Conservation (phyloP, 768 basidiomycete genomes). For the Pleurotus citrinopileatus region DNA sequence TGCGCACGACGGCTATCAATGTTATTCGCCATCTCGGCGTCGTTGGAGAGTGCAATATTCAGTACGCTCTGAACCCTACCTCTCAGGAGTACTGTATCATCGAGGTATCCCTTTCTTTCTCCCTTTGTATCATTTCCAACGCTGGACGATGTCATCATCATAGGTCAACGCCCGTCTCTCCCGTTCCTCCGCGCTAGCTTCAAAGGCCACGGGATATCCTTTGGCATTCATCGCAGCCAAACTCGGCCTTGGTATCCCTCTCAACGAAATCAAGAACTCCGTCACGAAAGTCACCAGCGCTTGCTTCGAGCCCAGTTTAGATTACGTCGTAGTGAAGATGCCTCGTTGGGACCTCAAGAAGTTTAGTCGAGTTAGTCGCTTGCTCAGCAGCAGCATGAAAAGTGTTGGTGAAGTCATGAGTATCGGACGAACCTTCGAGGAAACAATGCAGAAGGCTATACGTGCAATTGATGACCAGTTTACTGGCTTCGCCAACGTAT, state of each 20-base stretch:
- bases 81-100: slow-evolving; percentile 99
- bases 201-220: slow-evolving; percentile 98
- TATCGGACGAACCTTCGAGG: slow-evolving; percentile 96
- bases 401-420: slow-evolving; percentile 99
- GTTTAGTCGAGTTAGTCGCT: slow-evolving; percentile 89
- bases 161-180: slow-evolving; percentile 96
- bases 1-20: slow-evolving; percentile 96
- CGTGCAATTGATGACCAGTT: slow-evolving; percentile 96
- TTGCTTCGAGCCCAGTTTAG: slow-evolving; percentile 97
- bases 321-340: slow-evolving; percentile 98
- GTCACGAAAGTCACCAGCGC: slow-evolving; percentile 96
- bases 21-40: slow-evolving; percentile 99
- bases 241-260: slow-evolving; percentile 92
- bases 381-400: slow-evolving; percentile 96
- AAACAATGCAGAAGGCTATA: slow-evolving; percentile 98
- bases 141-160: background rate
- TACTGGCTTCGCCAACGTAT: slow-evolving; percentile 82
- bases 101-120: slow-evolving; percentile 49
- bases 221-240: slow-evolving; percentile 98
- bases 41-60: slow-evolving; percentile 98
- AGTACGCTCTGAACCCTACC: slow-evolving; percentile 93
- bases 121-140: background rate
- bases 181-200: slow-evolving; percentile 95
- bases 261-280: slow-evolving; percentile 97
- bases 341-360: slow-evolving; percentile 99